Base-by-base conservation (phyloP, 331 rosid species). In the Phaseolus coccineus region DNA sequence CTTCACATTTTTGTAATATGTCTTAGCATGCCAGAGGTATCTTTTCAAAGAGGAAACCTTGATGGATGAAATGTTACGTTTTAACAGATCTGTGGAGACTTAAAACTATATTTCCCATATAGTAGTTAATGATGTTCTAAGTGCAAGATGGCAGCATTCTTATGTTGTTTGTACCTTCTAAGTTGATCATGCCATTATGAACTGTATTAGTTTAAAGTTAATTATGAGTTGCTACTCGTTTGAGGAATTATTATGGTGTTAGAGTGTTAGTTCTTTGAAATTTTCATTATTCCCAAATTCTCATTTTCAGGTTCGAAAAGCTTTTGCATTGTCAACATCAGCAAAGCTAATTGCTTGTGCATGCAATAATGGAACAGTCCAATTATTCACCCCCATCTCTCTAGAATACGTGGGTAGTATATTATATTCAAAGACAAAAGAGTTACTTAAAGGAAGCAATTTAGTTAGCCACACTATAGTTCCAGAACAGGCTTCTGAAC, bases 281-380 rank as follows among this genome's bases (percentile, higher is more conserved):
- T 71, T 59, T 72, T 76, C 57, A 74, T 67, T 66, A 55, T 33
- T 37, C 46, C 11, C 66, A 47, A 77, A 78, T 53, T 59, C 59
- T 61, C 80, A 51, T 61, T 87, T 77, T 71, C 90, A 92, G 97
- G 97, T 86, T 62, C 84, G 48, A 68, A 90, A 87, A 79, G 87
- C 91, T 79, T 92, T 85, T 83, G 89, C 95, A 55, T 57, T 88
- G 81, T 87, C 95, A 30, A 63, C 81, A 80, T 90, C 97, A 0
- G 66, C 77, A 82, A 88, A 86, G 83, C 86, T 88, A 62, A 73
- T 92, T 84, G 97, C 94, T 68, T 92, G 97, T 88, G 93, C 97
- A 27, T 92, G 97, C 88, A 84, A 83, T 82, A 81, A 84, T 51
- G 95, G 97, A 88, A 71, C 75, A 44, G 93, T 92, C 59, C 89